Evolutionary conservation across 2,329 filamentous ascomycete genomes (phyloP), one percentile per base, ranked within the genome.

Genomic region (Niveomyces coronatus): DNA sequence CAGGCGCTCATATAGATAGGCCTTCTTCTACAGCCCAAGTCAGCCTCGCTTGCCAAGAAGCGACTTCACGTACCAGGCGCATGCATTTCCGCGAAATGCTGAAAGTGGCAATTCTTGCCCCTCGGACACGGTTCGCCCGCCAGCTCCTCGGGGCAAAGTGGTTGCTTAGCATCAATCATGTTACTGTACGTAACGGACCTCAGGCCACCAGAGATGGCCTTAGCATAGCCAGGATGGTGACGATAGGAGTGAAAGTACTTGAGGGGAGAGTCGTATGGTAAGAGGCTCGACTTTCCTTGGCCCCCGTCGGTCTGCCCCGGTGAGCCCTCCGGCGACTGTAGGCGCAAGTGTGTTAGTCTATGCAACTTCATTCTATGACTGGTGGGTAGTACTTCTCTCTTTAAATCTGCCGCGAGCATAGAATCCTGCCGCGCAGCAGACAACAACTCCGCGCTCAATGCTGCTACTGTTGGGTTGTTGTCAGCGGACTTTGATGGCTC

Each of bases 151-250:
- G 77, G 80, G 60, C 91, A 98, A 34, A 96, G 54, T 44, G 75
- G 73, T 49, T 74, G 79, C 44, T 76, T 69, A 17, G 79, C 70
- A 55, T 95, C 79, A 60, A 98, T 94, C 49, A 79, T 81, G 61
- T 94, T 85, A 63, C 85, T 95, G 64, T 89, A 96, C 30, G 88
- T 96, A 65, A 93, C 70, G 46, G 91, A 96, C 54, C 82, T 80
- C 54, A 87, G 81, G 30, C 89, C 89, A 45, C 80, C 82, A 40
- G 75, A 57, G 41, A 94, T 78, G 40, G 75, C 66, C 35, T 81
- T 60, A 47, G 69, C 65, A 61, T 79, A 96, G 36, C 74, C 68
- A 22, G 85, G 85, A 55, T 96, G 88, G 56, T 89, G 95, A 49
- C 89, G 85, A 62, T 85, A 98, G 26, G 85, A 82, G 57, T 79